phyloP scores from a whole-genome alignment of 306 rosid species.

The Cajanus cajan region DNA sequence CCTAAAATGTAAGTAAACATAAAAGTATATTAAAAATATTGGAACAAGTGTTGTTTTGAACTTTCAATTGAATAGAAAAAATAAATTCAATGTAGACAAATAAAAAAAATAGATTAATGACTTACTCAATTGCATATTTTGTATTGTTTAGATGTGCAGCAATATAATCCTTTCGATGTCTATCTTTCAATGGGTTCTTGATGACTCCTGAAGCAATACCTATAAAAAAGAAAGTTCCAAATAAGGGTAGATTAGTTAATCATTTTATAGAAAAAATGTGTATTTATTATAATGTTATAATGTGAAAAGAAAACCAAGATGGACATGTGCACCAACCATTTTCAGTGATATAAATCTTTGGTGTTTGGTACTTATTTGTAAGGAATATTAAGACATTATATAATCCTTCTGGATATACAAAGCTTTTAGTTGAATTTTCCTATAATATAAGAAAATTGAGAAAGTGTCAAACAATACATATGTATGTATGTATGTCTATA shows the following conservation, averaged over 20 bases:
- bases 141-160: constrained; percentile 16
- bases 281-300: background rate
- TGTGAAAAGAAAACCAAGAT: background rate
- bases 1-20: too few relatives aligned
- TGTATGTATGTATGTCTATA: background rate
- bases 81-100: background rate
- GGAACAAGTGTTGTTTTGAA: background rate
- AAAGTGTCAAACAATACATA: background rate
- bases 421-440: background rate
- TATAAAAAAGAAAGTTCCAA: background rate
- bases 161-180: constrained; percentile 11
- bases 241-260: background rate
- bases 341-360: constrained; percentile 36
- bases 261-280: background rate
- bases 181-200: constrained; percentile 20
- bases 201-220: constrained; percentile 10
- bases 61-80: background rate
- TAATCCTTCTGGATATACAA: constrained; percentile 33
- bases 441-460: background rate
- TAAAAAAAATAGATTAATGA: background rate
- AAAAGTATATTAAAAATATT: too few relatives aligned
- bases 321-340: constrained; percentile 27
- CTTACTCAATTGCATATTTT: constrained; percentile 34
- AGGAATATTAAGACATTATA: constrained; percentile 15
- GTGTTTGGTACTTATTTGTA: constrained; percentile 14